phyloP scores from a whole-genome alignment of 371 early-diverging fungal species.

The Haplosporangium sp. region DNA sequence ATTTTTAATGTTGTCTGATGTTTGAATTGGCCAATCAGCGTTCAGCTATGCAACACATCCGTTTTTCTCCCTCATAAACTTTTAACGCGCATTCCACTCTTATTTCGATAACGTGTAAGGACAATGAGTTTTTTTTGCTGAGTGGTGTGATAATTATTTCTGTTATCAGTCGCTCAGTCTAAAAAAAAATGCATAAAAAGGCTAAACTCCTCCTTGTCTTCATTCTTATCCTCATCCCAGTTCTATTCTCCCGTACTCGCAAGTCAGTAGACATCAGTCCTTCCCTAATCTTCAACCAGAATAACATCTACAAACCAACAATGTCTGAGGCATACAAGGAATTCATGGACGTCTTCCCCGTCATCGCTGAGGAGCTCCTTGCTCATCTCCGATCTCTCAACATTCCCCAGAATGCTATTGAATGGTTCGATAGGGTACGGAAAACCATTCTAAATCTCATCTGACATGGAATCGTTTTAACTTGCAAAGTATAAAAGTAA shows the following conservation, averaged over 20 bases:
- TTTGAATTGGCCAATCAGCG: conserved; percentile 24
- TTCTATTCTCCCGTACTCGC: conserved; percentile 1
- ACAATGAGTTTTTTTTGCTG: no score
- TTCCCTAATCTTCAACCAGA: neutral
- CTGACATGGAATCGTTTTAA: neutral
- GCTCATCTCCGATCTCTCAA: conserved; percentile 72
- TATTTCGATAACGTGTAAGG: no score
- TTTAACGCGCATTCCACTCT: neutral
- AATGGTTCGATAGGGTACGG: conserved; percentile 73
- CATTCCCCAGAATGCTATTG: conserved; percentile 80
- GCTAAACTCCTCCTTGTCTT: conserved; percentile 5
- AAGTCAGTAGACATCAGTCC: conserved; percentile 1
- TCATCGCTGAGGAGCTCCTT: conserved; percentile 71
- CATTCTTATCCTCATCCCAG: neutral
- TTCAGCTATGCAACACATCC: neutral
- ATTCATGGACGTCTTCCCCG: conserved; percentile 69
- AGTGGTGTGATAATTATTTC: no score
- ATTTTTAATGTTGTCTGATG: conserved; percentile 17
- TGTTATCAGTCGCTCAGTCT: no score
- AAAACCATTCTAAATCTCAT: neutral
- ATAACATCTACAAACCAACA: conserved; percentile 22
- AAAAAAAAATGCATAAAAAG: conserved; percentile 1
- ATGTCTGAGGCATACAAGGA: conserved; percentile 68
- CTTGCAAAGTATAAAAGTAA: neutral
- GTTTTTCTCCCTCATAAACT: neutral